A percentile compares a stretch with the other conserved stretches of the same genome.
Conservation (phyloP, 2,329 filamentous ascomycete genomes). For the Aspergillus neoniger region DNA sequence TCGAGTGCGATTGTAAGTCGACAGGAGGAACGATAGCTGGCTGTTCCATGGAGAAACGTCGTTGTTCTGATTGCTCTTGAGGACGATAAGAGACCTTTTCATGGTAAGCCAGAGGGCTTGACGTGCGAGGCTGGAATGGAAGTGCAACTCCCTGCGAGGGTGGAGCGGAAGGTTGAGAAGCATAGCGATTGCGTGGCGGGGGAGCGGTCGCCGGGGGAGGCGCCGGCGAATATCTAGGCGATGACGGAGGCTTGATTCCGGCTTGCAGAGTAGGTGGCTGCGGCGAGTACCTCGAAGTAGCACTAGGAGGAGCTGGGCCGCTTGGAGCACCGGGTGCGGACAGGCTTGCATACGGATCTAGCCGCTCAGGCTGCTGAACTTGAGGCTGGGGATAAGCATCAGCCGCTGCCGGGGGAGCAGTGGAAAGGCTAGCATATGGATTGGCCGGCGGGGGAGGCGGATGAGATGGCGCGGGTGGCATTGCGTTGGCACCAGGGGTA, state of each 20-base stretch:
- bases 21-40: conserved; percentile 27
- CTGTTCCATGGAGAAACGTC: conserved; percentile 29
- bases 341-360: conserved; percentile 35
- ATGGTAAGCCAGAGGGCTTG: conserved; percentile 63
- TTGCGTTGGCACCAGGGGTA: conserved; percentile 37
- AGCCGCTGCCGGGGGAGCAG: conserved; percentile 24
- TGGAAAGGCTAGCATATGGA: conserved; percentile 23
- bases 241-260: conserved; percentile 38
- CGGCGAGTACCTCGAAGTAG: conserved; percentile 46
- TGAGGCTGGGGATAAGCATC: conserved; percentile 23
- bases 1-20: conserved; percentile 20
- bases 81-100: conserved; percentile 40
- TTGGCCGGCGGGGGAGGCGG: conserved; percentile 19
- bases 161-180: conserved; percentile 38
- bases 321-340: conserved; percentile 31
- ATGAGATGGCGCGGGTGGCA: conserved; percentile 22
- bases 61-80: conserved; percentile 22
- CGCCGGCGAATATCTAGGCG: conserved; percentile 48
- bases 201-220: conserved; percentile 39
- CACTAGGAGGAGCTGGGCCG: conserved; percentile 31
- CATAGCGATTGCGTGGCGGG: conserved; percentile 40
- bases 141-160: conserved; percentile 38
- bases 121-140: conserved; percentile 64
- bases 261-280: conserved; percentile 37
- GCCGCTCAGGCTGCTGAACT: conserved; percentile 34